Evolutionary conservation across 495 filamentous ascomycete genomes (phyloP).

Genomic region (Podospora fimiseda): DNA sequence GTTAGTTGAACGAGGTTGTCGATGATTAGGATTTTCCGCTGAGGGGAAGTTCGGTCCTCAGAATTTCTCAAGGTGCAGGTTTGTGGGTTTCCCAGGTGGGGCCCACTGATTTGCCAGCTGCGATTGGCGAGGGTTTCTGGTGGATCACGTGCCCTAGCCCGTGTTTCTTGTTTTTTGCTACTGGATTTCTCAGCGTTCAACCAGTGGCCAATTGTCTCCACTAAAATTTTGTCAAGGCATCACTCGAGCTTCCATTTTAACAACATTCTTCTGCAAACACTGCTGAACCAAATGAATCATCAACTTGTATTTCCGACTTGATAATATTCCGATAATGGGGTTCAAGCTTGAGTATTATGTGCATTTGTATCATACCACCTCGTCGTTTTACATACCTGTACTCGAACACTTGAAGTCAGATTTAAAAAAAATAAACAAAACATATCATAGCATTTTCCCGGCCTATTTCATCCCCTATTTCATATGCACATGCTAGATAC

Average conservation of each 20-base stretch:
- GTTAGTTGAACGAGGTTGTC: conserved; percentile 38
- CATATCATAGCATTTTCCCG: too few species aligned
- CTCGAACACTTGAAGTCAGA: too few species aligned
- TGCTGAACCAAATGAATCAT: too few species aligned
- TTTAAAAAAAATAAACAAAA: too few species aligned
- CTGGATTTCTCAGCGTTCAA: not conserved
- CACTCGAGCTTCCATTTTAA: too few species aligned
- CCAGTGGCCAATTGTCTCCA: not conserved
- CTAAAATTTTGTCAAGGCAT: not conserved
- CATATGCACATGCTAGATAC: too few species aligned
- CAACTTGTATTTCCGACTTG: too few species aligned
- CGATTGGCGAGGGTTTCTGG: conserved; percentile 30
- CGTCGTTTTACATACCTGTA: too few species aligned
- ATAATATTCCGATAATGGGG: too few species aligned
- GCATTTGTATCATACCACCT: too few species aligned
- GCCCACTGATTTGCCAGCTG: conserved; percentile 12
- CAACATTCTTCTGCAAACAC: not conserved
- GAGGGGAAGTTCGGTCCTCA: conserved; percentile 33
- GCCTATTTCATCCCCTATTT: too few species aligned
- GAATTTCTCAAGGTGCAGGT: conserved; percentile 34
- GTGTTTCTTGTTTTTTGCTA: conserved; percentile 1
- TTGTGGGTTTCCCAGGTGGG: conserved; percentile 33
- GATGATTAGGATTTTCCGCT: conserved; percentile 35
- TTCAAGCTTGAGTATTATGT: too few species aligned
- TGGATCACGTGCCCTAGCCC: conserved; percentile 20